Evolutionary conservation across 805 yeast species (phyloP), one percentile per base, ranked within the genome.

Genomic region (Yarrowia sp.): DNA sequence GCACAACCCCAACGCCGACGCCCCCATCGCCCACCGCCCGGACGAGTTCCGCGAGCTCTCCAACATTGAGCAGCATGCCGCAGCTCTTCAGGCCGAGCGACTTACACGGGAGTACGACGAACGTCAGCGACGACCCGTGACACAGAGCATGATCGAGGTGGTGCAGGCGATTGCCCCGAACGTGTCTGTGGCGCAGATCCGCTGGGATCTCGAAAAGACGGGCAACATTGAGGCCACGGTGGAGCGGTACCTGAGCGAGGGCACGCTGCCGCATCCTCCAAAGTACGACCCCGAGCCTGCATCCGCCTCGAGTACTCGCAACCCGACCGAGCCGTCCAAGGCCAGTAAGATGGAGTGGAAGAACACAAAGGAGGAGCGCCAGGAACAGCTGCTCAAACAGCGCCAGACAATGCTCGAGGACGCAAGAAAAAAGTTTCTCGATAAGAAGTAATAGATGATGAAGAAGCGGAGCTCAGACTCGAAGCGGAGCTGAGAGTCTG

Each of bases 91-190:
- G 47, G 53, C 70, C 34, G 61, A 42, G 43, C 60, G 50, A 38
- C n/a, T 40, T 17, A 47, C 61, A n/a, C 36, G 61, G 4, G 52
- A 56, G 63, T 20, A 36, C 53, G 53, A 38, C 42, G 55, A 61
- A 24, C 43, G 44, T 1, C 43, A 61, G 33, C 52, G 55, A 9
- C 66, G 66, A 20, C 66, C 55, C 7, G 66, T 61, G 33, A 61
- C 66, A 3, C 53, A 74, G 14, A 76, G 70, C 55, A 94, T 94
- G 98, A 82, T 94, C 52, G 95, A 89, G 70, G 87, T 90, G 0
- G 97, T 94, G 1, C 90, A 87, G 72, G 86, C 92, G 49, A 81
- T 94, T 67, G 97, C 92, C 0, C 97, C 98, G 4, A 81, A 81
- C 20, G 79, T 91, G 39, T 81, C 90, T 1, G 83, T 78, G 4